phyloP scores from a whole-genome alignment of 345 rosid species.

The Camelina sativa region DNA sequence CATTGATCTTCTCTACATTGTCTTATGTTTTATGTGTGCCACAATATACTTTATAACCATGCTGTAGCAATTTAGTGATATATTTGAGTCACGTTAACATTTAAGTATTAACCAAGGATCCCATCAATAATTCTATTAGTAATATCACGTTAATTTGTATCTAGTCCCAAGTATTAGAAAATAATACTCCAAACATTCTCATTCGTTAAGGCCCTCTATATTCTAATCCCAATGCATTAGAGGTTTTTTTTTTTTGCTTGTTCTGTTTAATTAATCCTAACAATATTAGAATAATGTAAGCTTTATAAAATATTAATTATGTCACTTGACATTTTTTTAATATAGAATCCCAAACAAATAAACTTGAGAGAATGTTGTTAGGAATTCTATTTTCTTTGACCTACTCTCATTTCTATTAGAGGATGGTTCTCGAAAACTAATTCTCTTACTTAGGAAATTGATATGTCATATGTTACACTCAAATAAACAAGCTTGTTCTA shows the following conservation, averaged over 20 bases:
- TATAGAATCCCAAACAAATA: slow-evolving; percentile 15
- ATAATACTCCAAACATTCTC: slow-evolving; percentile 20
- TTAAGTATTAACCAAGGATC: slow-evolving; percentile 7
- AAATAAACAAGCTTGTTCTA: slow-evolving; percentile 1
- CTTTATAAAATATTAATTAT: slow-evolving; percentile 8
- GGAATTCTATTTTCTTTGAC: slow-evolving; percentile 16
- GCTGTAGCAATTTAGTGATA: background rate
- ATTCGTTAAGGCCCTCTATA: slow-evolving; percentile 13
- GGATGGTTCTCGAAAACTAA: slow-evolving; percentile 45
- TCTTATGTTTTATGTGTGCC: background rate
- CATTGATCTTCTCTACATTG: background rate
- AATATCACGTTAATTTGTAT: background rate
- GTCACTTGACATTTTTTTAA: slow-evolving; percentile 19
- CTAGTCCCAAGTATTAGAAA: slow-evolving; percentile 35
- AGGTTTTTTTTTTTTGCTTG: slow-evolving; percentile 16
- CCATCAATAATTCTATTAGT: slow-evolving; percentile 1
- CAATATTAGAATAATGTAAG: slow-evolving; percentile 10
- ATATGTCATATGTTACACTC: background rate
- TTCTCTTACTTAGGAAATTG: slow-evolving; percentile 24
- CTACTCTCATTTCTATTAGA: slow-evolving; percentile 38
- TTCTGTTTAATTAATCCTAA: slow-evolving; percentile 23
- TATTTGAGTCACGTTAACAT: background rate
- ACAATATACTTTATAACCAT: background rate
- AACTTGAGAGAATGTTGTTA: slow-evolving; percentile 43
- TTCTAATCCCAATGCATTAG: slow-evolving; percentile 40